Conservation (phyloP, 495 filamentous ascomycete genomes). For the Xylaria palmicola region DNA sequence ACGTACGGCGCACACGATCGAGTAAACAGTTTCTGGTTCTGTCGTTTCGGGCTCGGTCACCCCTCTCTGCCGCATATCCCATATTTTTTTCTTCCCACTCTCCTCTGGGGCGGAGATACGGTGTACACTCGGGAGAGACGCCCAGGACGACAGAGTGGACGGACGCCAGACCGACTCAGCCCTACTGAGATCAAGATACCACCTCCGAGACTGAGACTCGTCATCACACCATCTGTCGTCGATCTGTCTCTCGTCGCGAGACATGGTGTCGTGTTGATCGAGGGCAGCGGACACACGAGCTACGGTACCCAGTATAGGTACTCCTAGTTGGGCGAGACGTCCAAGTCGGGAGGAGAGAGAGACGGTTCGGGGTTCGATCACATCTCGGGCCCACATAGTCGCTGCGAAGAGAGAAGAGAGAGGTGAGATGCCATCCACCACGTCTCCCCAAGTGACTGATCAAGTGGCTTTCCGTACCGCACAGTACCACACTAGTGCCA, state of each 20-base stretch:
- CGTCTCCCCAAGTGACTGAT: conserved; percentile 6
- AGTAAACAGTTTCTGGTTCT: background rate
- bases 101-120: background rate
- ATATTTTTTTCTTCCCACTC: background rate
- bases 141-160: background rate
- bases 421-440: conserved; percentile 13
- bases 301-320: too few relatives aligned
- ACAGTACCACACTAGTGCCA: conserved; percentile 6
- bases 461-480: conserved; percentile 13
- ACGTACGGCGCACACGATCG: background rate
- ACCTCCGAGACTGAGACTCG: conserved; percentile 18
- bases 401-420: conserved; percentile 10
- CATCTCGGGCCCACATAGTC: background rate
- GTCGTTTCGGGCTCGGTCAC: conserved; percentile 2
- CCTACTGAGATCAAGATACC: conserved; percentile 16
- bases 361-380: conserved; percentile 1
- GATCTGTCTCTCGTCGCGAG: conserved; percentile 9
- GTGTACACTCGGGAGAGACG: background rate
- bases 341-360: background rate
- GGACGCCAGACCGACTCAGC: conserved; percentile 16
- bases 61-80: background rate
- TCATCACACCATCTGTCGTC: conserved; percentile 11
- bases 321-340: background rate
- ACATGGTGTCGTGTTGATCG: conserved; percentile 8
- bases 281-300: conserved; percentile 1